A percentile compares a stretch with the other conserved stretches of the same genome.
Evolutionary conservation across 2,329 filamentous ascomycete genomes (phyloP).

Genomic region (Albifimbria verrucaria): DNA sequence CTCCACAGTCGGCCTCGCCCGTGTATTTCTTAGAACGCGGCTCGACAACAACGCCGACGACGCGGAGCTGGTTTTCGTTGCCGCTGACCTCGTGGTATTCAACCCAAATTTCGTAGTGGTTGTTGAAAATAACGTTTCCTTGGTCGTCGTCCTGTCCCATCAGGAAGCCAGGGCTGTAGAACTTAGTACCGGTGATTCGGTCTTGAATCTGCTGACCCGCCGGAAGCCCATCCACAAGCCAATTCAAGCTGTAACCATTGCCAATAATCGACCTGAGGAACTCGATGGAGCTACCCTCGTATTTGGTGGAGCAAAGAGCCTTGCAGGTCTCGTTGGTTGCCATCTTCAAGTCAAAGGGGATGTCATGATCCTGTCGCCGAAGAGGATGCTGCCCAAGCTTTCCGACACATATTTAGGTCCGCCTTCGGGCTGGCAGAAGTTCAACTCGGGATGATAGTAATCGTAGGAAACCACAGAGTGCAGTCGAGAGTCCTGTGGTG

Average conservation of each 20-base stretch:
- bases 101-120: constrained; percentile 91
- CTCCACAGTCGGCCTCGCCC: constrained; percentile 61
- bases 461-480: constrained; percentile 95
- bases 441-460: constrained; percentile 86
- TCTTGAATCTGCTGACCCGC: constrained; percentile 82
- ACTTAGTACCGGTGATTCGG: constrained; percentile 69
- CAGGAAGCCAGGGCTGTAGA: constrained; percentile 89
- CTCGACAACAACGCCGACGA: constrained; percentile 88
- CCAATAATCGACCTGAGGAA: constrained; percentile 83
- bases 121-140: constrained; percentile 68
- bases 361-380: constrained; percentile 96
- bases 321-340: constrained; percentile 84
- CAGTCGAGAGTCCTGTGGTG: constrained; percentile 72
- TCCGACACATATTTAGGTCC: constrained; percentile 80
- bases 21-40: constrained; percentile 67
- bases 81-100: constrained; percentile 82
- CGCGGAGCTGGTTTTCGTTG: constrained; percentile 68
- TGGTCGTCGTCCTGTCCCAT: constrained; percentile 59
- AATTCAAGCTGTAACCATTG: constrained; percentile 89
- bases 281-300: constrained; percentile 61
- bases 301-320: constrained; percentile 65
- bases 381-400: constrained; percentile 85
- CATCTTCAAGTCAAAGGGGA: constrained; percentile 93
- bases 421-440: constrained; percentile 78
- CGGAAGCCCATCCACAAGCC: constrained; percentile 91